Percentiles rank a stretch among this genome's conserved stretches.
These are phyloP conservation scores for Nicotiana undulata DNA, from an alignment of 257 asterid species.

Conservation along the genomic window DNA sequence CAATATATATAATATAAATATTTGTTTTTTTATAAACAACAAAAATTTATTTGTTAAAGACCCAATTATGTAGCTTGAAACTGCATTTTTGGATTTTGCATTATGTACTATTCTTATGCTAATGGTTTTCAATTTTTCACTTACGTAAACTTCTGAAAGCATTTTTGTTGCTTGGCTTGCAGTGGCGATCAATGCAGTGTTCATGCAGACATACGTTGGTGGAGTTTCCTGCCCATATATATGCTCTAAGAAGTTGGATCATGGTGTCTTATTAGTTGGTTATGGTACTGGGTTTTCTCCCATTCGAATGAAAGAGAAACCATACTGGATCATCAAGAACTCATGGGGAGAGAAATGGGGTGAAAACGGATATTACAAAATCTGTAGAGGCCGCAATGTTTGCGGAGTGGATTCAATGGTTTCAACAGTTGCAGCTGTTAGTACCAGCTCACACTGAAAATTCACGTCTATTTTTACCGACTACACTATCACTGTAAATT, in stretches of 20 bases:
- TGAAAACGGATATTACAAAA: constrained; percentile 65
- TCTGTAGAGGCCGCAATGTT: constrained; percentile 56
- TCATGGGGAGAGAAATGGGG: constrained; percentile 90
- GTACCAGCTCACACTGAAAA: constrained; percentile 10
- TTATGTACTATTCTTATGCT: background rate
- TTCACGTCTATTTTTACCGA: background rate
- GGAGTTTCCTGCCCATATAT: constrained; percentile 87
- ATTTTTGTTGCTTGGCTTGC: constrained; percentile 16
- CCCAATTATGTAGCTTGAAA: background rate
- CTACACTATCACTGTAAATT: constrained; percentile 2
- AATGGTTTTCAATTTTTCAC: background rate
- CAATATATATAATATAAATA: no score
- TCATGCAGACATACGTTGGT: constrained; percentile 75
- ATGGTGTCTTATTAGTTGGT: constrained; percentile 77
- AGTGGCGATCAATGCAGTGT: constrained; percentile 85
- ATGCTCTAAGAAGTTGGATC: constrained; percentile 64
- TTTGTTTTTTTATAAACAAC: no score
- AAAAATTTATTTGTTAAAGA: background rate
- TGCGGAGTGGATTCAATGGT: constrained; percentile 94
- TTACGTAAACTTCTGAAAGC: background rate
- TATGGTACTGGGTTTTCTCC: constrained; percentile 69
- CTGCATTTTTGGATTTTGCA: background rate
- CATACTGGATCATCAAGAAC: constrained; percentile 85
- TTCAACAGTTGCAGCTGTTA: constrained; percentile 75
- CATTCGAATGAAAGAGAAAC: constrained; percentile 58